Evolutionary conservation across 1,284 basidiomycete species (phyloP).

Genomic region (Paramarasmius palmivorus): DNA sequence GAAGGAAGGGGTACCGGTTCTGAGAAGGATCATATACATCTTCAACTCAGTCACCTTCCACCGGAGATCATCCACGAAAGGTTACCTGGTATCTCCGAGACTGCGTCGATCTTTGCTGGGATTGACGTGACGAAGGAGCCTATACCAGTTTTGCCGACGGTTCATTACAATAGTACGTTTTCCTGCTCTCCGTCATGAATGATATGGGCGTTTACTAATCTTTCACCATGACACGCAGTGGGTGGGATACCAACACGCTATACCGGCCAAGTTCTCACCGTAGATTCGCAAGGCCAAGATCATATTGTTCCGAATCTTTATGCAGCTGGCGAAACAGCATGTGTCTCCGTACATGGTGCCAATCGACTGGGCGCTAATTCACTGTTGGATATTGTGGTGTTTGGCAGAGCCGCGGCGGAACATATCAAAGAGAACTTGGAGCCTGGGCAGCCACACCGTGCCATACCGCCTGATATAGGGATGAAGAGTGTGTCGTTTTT

Average conservation of each 20-base stretch:
- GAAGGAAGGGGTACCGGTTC: conserved; percentile 99
- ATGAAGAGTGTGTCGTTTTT: conserved; percentile 86
- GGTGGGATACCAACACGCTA: conserved; percentile 99
- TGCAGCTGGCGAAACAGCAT: conserved; percentile 98
- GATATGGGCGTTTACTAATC: conserved; percentile 6
- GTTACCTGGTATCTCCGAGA: conserved; percentile 99
- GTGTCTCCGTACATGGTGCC: conserved; percentile 98
- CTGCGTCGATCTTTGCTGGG: conserved; percentile 98
- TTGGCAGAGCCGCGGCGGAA: conserved; percentile 97
- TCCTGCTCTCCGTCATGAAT: conserved; percentile 18
- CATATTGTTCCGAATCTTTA: conserved; percentile 96
- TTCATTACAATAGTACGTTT: conserved; percentile 89
- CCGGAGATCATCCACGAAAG: conserved; percentile 96
- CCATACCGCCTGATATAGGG: conserved; percentile 87
- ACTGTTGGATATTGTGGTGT: conserved; percentile 98
- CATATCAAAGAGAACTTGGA: conserved; percentile 93
- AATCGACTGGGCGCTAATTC: conserved; percentile 99
- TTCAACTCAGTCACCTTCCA: conserved; percentile 97
- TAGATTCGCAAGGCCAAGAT: conserved; percentile 88
- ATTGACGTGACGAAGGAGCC: conserved; percentile 99
- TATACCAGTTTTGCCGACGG: conserved; percentile 94
- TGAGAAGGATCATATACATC: conserved; percentile 97
- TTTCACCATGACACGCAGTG: conserved; percentile 60
- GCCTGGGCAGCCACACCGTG: conserved; percentile 91
- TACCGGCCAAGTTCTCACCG: conserved; percentile 94